These are phyloP conservation scores for Coniochaeta sp. DNA, from an alignment of 2,329 filamentous ascomycete species.

Conservation along the genomic window DNA sequence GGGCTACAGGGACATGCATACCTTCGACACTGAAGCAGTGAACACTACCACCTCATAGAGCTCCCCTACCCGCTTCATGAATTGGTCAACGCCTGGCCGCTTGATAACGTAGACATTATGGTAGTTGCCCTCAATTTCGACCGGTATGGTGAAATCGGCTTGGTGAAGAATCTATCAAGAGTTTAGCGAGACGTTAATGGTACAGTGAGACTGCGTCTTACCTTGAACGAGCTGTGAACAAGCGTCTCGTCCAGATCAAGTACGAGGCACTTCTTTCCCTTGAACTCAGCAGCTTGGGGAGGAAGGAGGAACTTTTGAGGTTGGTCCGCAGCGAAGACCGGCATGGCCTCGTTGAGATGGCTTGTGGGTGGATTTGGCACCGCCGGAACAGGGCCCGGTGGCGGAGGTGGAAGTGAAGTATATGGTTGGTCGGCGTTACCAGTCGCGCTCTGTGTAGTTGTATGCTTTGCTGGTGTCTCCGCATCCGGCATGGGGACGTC, in stretches of 20 bases:
- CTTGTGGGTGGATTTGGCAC: constrained; percentile 21
- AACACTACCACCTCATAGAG: constrained; percentile 98
- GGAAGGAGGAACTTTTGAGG: constrained; percentile 68
- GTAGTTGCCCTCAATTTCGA: constrained; percentile 97
- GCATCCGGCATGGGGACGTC: constrained; percentile 63
- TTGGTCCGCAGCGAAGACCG: constrained; percentile 36
- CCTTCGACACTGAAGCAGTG: constrained; percentile 96
- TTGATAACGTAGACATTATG: constrained; percentile 99
- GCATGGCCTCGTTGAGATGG: constrained; percentile 29
- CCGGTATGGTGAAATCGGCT: constrained; percentile 97
- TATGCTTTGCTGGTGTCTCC: constrained; percentile 43
- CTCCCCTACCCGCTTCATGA: constrained; percentile 97
- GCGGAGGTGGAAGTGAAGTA: constrained; percentile 37
- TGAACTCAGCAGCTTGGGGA: constrained; percentile 70
- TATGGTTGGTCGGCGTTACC: constrained; percentile 24
- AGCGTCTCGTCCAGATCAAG: constrained; percentile 94
- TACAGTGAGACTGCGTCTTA: constrained; percentile 28
- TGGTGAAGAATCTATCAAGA: constrained; percentile 79
- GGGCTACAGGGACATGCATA: constrained; percentile 24
- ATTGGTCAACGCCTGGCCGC: constrained; percentile 94
- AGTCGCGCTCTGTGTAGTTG: constrained; percentile 28
- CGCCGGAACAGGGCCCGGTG: constrained; percentile 34
- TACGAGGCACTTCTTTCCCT: constrained; percentile 88
- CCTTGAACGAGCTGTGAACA: constrained; percentile 98
- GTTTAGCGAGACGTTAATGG: constrained; percentile 4